Conservation (phyloP, 306 rosid genomes). For the Vicia villosa region DNA sequence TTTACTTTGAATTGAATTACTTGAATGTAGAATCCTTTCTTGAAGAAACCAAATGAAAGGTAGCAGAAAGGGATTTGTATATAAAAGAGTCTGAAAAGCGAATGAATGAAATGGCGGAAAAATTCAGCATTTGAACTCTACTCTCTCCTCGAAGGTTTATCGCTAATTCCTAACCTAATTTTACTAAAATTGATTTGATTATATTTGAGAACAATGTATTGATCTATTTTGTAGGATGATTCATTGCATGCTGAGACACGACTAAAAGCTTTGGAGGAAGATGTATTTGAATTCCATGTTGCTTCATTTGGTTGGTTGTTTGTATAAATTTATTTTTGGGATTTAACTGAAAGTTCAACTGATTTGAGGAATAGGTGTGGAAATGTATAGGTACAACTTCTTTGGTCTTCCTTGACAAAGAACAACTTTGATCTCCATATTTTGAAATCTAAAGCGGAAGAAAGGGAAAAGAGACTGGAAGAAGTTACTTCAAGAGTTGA, state of each 20-base stretch:
- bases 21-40: constrained; percentile 61
- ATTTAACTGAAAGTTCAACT: constrained; percentile 44
- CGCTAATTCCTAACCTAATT: constrained; percentile 20
- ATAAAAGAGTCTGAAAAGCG: constrained; percentile 54
- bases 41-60: constrained; percentile 47
- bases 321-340: neutral
- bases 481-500: constrained; percentile 57
- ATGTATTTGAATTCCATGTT: constrained; percentile 55
- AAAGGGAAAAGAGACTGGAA: constrained; percentile 55
- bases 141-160: constrained; percentile 60
- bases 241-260: constrained; percentile 45
- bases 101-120: constrained; percentile 55
- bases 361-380: constrained; percentile 57
- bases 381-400: constrained; percentile 68
- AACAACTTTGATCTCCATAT: constrained; percentile 80
- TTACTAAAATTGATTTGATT: constrained; percentile 1
- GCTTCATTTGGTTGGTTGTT: no score
- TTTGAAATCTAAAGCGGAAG: constrained; percentile 58
- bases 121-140: constrained; percentile 59
- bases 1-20: neutral
- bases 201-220: constrained; percentile 8
- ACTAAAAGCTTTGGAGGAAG: constrained; percentile 61
- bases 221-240: constrained; percentile 46
- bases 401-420: constrained; percentile 74
- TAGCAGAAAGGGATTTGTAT: constrained; percentile 48